These are phyloP conservation scores for Penicillium ucsense DNA, from an alignment of 495 filamentous ascomycete species.

Conservation along the genomic window DNA sequence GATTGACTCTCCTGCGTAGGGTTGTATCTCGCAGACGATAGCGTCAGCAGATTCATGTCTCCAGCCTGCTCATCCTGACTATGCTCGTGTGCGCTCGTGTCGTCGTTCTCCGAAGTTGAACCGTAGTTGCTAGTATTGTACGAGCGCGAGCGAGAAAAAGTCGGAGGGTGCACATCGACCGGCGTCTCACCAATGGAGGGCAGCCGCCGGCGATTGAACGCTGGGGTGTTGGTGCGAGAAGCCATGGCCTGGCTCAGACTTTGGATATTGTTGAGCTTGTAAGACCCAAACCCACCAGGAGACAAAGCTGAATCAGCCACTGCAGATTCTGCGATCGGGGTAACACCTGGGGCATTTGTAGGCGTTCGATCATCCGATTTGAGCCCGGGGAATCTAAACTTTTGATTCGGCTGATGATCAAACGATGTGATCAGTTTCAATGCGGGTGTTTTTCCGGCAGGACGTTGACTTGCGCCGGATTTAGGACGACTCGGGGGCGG, in stretches of 20 bases:
- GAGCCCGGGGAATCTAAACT: slow-evolving; percentile 57
- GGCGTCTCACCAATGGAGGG: slow-evolving; percentile 80
- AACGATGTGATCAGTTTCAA: slow-evolving; percentile 93
- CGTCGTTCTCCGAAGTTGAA: slow-evolving; percentile 37
- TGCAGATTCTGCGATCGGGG: slow-evolving; percentile 89
- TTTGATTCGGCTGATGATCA: slow-evolving; percentile 45
- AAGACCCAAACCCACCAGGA: slow-evolving; percentile 58
- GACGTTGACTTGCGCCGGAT: slow-evolving; percentile 17
- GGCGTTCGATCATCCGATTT: slow-evolving; percentile 64
- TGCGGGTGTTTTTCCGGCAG: slow-evolving; percentile 65
- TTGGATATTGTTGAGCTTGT: slow-evolving; percentile 48
- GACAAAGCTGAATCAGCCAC: slow-evolving; percentile 78
- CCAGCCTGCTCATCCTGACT: slow-evolving; percentile 20
- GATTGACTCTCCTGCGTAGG: slow-evolving; percentile 28
- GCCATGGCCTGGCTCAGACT: slow-evolving; percentile 59
- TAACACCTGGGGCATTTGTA: slow-evolving; percentile 64
- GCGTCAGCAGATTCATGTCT: slow-evolving; percentile 21
- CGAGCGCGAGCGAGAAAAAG: slow-evolving; percentile 28
- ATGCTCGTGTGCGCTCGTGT: slow-evolving; percentile 22
- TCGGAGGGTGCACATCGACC: slow-evolving; percentile 43
- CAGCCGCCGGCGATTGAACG: slow-evolving; percentile 57
- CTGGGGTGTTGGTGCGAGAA: slow-evolving; percentile 65
- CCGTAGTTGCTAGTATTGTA: slow-evolving; percentile 38
- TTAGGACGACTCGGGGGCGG: slow-evolving; percentile 18
- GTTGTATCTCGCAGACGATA: slow-evolving; percentile 44